phyloP scores from a whole-genome alignment of 306 rosid genomes.

The Acacia confusa region DNA sequence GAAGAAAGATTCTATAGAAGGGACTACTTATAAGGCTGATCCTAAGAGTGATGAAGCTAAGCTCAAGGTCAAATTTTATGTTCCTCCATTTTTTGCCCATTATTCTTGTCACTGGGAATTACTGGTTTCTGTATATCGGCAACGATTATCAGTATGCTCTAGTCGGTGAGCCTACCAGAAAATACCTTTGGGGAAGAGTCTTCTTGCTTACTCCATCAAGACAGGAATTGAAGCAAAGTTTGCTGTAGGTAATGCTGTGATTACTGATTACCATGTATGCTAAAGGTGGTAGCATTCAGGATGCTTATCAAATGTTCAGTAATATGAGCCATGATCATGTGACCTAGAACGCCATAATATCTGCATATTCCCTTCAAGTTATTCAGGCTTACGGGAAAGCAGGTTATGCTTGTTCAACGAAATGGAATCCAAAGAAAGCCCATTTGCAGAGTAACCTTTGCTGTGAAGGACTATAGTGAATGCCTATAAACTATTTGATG shows the following conservation, averaged over 20 bases:
- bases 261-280: conserved; percentile 62
- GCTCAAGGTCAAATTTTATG: conserved; percentile 77
- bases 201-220: conserved; percentile 35
- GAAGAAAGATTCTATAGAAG: conserved; percentile 56
- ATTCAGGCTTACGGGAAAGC: conserved; percentile 46
- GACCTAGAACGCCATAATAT: conserved; percentile 55
- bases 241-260: conserved; percentile 45
- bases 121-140: conserved; percentile 83
- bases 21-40: conserved; percentile 73
- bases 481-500: conserved; percentile 42
- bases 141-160: conserved; percentile 68
- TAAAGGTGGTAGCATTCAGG: conserved; percentile 53
- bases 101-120: conserved; percentile 74
- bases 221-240: conserved; percentile 43
- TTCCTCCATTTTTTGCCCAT: conserved; percentile 87
- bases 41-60: conserved; percentile 78
- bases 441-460: conserved; percentile 43
- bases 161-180: conserved; percentile 77
- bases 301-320: conserved; percentile 45
- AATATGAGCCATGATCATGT: conserved; percentile 34
- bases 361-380: conserved; percentile 51
- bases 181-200: conserved; percentile 68
- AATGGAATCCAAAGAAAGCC: conserved; percentile 43
- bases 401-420: conserved; percentile 49
- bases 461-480: conserved; percentile 59